A percentile compares a stretch with the other conserved stretches of the same genome.
These are phyloP conservation scores for Sporothrix pseudoabietina DNA, from an alignment of 2,329 filamentous ascomycete species.

Conservation along the genomic window DNA sequence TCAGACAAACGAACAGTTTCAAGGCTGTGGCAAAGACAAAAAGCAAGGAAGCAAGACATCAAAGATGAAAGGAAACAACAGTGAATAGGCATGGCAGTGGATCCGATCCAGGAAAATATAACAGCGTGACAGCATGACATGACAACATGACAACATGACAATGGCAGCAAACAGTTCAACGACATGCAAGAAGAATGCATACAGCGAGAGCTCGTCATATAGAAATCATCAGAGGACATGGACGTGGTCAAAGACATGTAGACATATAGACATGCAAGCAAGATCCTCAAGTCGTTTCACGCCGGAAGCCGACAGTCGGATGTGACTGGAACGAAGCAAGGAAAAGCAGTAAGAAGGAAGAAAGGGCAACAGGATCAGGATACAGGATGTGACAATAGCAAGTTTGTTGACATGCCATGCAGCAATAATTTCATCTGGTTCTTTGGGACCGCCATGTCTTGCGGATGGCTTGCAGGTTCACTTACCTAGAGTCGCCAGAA, in stretches of 20 bases:
- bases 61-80: background rate
- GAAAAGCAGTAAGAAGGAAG: background rate
- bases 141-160: background rate
- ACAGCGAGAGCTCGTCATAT: slow-evolving; percentile 2
- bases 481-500: slow-evolving; percentile 38
- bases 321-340: background rate
- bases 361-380: background rate
- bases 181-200: background rate
- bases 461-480: slow-evolving; percentile 9
- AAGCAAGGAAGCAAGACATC: background rate
- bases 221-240: background rate
- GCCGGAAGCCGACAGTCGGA: background rate
- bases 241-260: background rate
- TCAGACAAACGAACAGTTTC: slow-evolving; percentile 31
- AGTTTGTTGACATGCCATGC: background rate
- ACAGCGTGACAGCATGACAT: background rate
- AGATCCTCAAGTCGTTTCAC: background rate
- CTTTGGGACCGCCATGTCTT: background rate
- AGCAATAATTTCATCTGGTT: background rate
- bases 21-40: background rate
- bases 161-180: slow-evolving; percentile 5
- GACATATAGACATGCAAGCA: slow-evolving; percentile 6
- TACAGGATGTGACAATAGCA: slow-evolving; percentile 1
- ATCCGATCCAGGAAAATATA: background rate
- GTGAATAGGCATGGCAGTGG: background rate